Conservation (phyloP, 768 basidiomycete species). For the Paxillus involutus region DNA sequence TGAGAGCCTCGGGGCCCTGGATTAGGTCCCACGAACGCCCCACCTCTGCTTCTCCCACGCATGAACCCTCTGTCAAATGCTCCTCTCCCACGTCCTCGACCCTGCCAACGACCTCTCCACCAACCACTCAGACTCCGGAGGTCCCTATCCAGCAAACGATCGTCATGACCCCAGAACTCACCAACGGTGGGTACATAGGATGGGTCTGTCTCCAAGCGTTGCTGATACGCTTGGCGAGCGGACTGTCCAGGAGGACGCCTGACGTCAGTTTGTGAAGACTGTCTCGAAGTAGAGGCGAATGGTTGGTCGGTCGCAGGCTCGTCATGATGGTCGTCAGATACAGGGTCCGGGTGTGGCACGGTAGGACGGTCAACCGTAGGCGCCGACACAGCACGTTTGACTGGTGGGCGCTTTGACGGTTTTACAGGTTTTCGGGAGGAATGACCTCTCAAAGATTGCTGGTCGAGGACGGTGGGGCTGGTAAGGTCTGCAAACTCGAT, state of each 20-base stretch:
- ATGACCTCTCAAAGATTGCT: conserved; percentile 38
- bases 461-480: conserved; percentile 30
- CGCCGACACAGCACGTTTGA: conserved; percentile 34
- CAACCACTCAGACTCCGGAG: conserved; percentile 80
- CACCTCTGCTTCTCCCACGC: conserved; percentile 62
- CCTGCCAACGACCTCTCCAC: conserved; percentile 84
- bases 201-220: conserved; percentile 79
- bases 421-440: conserved; percentile 45
- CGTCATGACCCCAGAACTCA: conserved; percentile 94
- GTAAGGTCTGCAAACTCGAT: conserved; percentile 73
- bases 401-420: conserved; percentile 35
- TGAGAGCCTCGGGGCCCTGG: conserved; percentile 12
- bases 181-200: conserved; percentile 90
- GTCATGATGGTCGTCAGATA: conserved; percentile 11
- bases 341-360: conserved; percentile 9
- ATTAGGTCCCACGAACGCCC: conserved; percentile 29
- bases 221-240: conserved; percentile 84
- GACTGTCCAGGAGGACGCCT: conserved; percentile 51
- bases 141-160: conserved; percentile 82
- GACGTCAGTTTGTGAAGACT: conserved; percentile 20
- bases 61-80: conserved; percentile 40
- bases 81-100: conserved; percentile 62
- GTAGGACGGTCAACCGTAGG: conserved; percentile 28
- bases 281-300: conserved; percentile 41
- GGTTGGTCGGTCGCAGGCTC: conserved; percentile 30